A percentile compares a stretch with the other conserved stretches of the same genome.
These are phyloP conservation scores for Tolypocladium capitatum DNA, from an alignment of 2,329 filamentous ascomycete genomes.

Conservation along the genomic window DNA sequence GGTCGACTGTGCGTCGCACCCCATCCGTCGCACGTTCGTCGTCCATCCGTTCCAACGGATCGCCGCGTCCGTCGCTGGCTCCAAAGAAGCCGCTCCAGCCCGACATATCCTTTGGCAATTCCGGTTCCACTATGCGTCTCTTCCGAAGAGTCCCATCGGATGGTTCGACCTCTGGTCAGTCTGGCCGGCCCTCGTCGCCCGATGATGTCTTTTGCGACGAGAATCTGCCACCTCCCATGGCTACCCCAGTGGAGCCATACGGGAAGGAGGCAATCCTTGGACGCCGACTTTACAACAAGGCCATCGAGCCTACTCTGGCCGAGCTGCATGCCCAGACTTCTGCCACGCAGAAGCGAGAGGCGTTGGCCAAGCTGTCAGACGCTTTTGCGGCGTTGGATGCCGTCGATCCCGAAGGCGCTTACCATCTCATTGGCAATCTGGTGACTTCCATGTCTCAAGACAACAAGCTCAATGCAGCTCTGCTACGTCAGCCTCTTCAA, in stretches of 20 bases:
- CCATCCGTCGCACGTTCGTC: constrained; percentile 27
- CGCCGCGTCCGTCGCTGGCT: constrained; percentile 28
- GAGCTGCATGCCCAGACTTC: constrained; percentile 76
- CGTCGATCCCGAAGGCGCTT: constrained; percentile 80
- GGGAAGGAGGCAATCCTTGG: constrained; percentile 78
- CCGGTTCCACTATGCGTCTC: constrained; percentile 78
- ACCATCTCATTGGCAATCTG: constrained; percentile 68
- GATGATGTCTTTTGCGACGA: constrained; percentile 42
- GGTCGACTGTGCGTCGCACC: constrained; percentile 40
- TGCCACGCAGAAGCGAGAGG: constrained; percentile 57
- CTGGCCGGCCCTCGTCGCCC: constrained; percentile 20
- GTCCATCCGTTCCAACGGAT: constrained; percentile 23
- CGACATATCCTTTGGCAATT: constrained; percentile 89
- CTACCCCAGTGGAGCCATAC: constrained; percentile 37
- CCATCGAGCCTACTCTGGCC: constrained; percentile 69
- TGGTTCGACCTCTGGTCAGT: constrained; percentile 32
- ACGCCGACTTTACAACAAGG: constrained; percentile 66
- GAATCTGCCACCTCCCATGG: constrained; percentile 42
- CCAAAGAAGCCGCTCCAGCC: constrained; percentile 70
- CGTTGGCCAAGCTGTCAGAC: constrained; percentile 68
- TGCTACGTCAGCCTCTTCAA: constrained; percentile 27
- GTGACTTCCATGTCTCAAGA: constrained; percentile 62
- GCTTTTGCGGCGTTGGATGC: constrained; percentile 76
- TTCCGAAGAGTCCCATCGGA: constrained; percentile 79
- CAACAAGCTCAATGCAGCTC: constrained; percentile 44